These are phyloP conservation scores for Kwoniella botswanensis DNA, from an alignment of 768 basidiomycete species.

Conservation along the genomic window DNA sequence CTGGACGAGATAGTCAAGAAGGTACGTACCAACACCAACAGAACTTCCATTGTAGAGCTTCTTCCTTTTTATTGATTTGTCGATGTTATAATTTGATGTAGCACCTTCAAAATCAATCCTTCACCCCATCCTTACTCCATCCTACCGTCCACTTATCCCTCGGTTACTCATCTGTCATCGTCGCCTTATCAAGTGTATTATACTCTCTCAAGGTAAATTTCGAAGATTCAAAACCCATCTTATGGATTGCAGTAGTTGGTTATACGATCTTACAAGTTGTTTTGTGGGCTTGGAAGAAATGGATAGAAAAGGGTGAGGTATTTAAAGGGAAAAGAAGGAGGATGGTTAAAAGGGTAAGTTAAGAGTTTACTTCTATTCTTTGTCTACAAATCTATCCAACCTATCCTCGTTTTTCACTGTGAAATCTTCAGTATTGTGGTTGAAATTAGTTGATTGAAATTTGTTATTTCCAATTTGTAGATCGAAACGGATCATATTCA, in stretches of 20 bases:
- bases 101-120: conserved; percentile 60
- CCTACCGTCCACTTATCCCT: conserved; percentile 85
- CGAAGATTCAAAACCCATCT: conserved; percentile 79
- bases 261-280: conserved; percentile 41
- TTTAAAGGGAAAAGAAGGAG: conserved; percentile 86
- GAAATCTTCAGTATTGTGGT: neutral
- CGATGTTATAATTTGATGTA: neutral
- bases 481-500: conserved; percentile 90
- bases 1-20: conserved; percentile 87
- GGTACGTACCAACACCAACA: conserved; percentile 61
- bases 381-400: too few relatives aligned
- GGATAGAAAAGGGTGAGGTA: conserved; percentile 48
- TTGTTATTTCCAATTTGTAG: conserved; percentile 60
- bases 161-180: conserved; percentile 83
- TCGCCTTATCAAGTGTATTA: conserved; percentile 78
- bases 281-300: conserved; percentile 50
- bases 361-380: too few relatives aligned
- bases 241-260: conserved; percentile 74
- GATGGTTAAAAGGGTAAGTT: conserved; percentile 74
- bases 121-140: conserved; percentile 83
- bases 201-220: conserved; percentile 90
- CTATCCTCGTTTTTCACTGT: too few relatives aligned
- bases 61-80: too few relatives aligned
- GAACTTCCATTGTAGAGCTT: too few relatives aligned
- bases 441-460: neutral